These are phyloP conservation scores for Aspergillus clavatus DNA, from an alignment of 2,329 filamentous ascomycete species.

Conservation along the genomic window DNA sequence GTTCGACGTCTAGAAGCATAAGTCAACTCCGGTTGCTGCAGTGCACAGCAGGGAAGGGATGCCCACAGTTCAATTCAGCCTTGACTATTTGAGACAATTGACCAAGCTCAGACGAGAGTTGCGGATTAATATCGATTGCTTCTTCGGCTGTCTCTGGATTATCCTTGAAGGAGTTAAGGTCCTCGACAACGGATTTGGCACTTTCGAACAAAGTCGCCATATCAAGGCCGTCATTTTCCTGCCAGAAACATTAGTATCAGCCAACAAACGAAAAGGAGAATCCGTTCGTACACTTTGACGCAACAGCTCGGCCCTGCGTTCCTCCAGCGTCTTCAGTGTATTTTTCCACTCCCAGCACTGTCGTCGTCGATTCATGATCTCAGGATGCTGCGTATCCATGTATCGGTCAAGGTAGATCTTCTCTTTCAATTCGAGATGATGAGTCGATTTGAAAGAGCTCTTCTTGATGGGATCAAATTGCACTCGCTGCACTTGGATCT, in stretches of 20 bases:
- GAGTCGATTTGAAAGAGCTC: conserved; percentile 65
- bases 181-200: conserved; percentile 41
- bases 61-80: conserved; percentile 44
- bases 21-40: conserved; percentile 7
- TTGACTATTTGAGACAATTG: conserved; percentile 43
- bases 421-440: conserved; percentile 73
- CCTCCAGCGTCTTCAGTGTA: conserved; percentile 54
- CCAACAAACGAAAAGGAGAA: not conserved
- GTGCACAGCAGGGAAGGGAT: not conserved
- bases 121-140: conserved; percentile 40
- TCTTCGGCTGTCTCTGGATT: conserved; percentile 29
- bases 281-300: conserved; percentile 28
- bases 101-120: conserved; percentile 41
- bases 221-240: conserved; percentile 24
- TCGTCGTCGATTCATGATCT: conserved; percentile 60
- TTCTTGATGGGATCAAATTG: conserved; percentile 62
- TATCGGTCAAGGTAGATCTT: conserved; percentile 85
- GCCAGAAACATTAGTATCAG: conserved; percentile 2
- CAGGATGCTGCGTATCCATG: conserved; percentile 59
- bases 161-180: conserved; percentile 38
- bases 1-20: conserved; percentile 28
- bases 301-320: conserved; percentile 40
- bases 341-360: conserved; percentile 71
- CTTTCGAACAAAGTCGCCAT: conserved; percentile 29
- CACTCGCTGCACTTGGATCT: conserved; percentile 82